Evolutionary conservation across 352 stramenopile species (phyloP).

Genomic region (Globisporangium paddicum): DNA sequence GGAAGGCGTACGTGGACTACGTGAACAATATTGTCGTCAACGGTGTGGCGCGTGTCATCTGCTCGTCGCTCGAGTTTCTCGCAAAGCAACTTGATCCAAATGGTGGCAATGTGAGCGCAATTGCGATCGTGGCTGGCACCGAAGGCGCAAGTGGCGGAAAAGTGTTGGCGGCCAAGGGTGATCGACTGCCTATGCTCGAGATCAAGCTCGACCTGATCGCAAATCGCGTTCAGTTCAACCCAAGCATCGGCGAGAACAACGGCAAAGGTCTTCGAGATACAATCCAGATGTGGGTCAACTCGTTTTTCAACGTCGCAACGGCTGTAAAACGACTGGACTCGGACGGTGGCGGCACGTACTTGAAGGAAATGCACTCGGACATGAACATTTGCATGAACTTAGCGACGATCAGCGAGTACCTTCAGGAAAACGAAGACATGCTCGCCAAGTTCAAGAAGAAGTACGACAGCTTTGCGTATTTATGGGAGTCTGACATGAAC

Average conservation of each 20-base stretch:
- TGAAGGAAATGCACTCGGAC: slow-evolving; percentile 97
- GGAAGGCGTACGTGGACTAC: slow-evolving; percentile 97
- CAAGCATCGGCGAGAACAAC: slow-evolving; percentile 85
- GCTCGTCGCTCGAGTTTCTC: slow-evolving; percentile 88
- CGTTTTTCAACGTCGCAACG: slow-evolving; percentile 94
- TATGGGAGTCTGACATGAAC: slow-evolving; percentile 96
- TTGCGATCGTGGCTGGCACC: slow-evolving; percentile 27
- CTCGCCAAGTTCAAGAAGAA: slow-evolving; percentile 90
- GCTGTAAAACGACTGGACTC: slow-evolving; percentile 96
- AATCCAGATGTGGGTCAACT: slow-evolving; percentile 96
- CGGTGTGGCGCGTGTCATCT: slow-evolving; percentile 88
- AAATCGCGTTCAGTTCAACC: slow-evolving; percentile 85
- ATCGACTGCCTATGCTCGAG: slow-evolving; percentile 92
- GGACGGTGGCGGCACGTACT: slow-evolving; percentile 92
- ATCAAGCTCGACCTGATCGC: slow-evolving; percentile 95
- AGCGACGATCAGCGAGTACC: slow-evolving; percentile 90
- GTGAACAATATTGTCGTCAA: slow-evolving; percentile 97
- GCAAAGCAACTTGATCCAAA: slow-evolving; percentile 93
- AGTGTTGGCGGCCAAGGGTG: slow-evolving; percentile 31
- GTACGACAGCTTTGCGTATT: slow-evolving; percentile 94
- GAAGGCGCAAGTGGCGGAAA: slow-evolving; percentile 33
- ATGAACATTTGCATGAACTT: slow-evolving; percentile 94
- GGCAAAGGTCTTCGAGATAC: slow-evolving; percentile 93
- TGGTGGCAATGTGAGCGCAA: slow-evolving; percentile 26
- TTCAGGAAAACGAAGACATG: slow-evolving; percentile 92